Conservation (phyloP, 2,329 filamentous ascomycete species). For the Nemania abortiva region DNA sequence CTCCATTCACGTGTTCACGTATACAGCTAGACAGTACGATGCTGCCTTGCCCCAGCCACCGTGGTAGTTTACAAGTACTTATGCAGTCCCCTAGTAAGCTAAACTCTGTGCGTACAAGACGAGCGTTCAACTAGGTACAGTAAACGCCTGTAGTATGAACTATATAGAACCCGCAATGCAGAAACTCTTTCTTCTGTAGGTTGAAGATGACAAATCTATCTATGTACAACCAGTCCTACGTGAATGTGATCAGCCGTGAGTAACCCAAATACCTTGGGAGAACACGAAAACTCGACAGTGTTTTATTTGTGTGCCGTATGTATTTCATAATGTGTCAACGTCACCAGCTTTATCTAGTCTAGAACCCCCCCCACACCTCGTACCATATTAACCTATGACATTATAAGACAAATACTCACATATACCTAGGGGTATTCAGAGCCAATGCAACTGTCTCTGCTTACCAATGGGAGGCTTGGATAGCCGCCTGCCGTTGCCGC, state of each 20-base stretch:
- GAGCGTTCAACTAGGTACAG: neutral
- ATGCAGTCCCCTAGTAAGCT: neutral
- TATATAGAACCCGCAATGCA: neutral
- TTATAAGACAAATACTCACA: neutral
- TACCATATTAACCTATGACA: neutral
- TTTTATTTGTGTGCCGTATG: neutral
- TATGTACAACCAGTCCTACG: neutral
- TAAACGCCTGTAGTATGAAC: neutral
- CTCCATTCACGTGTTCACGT: neutral
- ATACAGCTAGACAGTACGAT: neutral
- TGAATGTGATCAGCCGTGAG: neutral
- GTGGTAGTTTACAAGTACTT: too few species aligned
- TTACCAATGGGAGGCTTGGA: neutral
- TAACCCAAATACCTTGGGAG: neutral
- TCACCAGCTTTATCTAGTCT: conserved; percentile 1
- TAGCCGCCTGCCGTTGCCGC: neutral
- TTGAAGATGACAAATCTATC: neutral
- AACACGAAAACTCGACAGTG: neutral
- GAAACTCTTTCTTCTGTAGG: neutral
- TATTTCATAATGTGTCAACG: neutral
- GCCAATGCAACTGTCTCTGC: neutral
- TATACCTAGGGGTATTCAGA: neutral
- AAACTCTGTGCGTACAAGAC: neutral
- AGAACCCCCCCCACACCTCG: neutral
- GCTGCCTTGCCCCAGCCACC: neutral